Evolutionary conservation across 192 early-diverging fungal genomes (phyloP).

Genomic region (Backusella parvicylindrica): DNA sequence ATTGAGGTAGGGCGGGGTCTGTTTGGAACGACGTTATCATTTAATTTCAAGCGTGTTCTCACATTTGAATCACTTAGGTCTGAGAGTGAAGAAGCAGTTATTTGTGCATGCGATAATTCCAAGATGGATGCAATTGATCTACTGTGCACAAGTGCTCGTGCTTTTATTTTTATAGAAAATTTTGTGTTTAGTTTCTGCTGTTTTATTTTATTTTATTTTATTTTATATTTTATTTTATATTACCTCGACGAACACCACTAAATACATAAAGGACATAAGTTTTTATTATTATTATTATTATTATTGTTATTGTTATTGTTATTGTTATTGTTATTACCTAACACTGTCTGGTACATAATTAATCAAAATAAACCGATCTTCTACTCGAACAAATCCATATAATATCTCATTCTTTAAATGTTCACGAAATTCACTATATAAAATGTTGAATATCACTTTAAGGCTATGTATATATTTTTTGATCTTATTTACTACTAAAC

Average conservation of each 20-base stretch:
- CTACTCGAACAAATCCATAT: slow-evolving; percentile 57
- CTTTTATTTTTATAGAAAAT: slow-evolving; percentile 28
- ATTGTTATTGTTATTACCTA: slow-evolving; percentile 34
- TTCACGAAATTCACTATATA: slow-evolving; percentile 44
- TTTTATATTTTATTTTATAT: neutral
- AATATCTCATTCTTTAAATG: slow-evolving; percentile 56
- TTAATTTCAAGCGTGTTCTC: slow-evolving; percentile 35
- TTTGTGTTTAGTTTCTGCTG: neutral
- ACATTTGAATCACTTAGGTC: slow-evolving; percentile 41
- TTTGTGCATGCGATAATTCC: slow-evolving; percentile 43
- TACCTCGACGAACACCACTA: slow-evolving; percentile 54
- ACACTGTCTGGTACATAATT: slow-evolving; percentile 60
- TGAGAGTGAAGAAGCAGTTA: slow-evolving; percentile 35
- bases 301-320: neutral
- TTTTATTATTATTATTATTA: neutral
- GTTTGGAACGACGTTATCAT: slow-evolving; percentile 29
- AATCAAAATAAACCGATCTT: slow-evolving; percentile 52
- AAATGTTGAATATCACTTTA: neutral
- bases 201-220: neutral
- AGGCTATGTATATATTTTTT: neutral
- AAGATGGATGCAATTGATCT: slow-evolving; percentile 55
- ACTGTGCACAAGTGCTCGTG: slow-evolving; percentile 60
- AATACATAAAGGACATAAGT: neutral
- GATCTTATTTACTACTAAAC: neutral
- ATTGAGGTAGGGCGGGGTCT: slow-evolving; percentile 23